Evolutionary conservation across 2,329 filamentous ascomycete species (phyloP).

Genomic region (Fusarium foetens): DNA sequence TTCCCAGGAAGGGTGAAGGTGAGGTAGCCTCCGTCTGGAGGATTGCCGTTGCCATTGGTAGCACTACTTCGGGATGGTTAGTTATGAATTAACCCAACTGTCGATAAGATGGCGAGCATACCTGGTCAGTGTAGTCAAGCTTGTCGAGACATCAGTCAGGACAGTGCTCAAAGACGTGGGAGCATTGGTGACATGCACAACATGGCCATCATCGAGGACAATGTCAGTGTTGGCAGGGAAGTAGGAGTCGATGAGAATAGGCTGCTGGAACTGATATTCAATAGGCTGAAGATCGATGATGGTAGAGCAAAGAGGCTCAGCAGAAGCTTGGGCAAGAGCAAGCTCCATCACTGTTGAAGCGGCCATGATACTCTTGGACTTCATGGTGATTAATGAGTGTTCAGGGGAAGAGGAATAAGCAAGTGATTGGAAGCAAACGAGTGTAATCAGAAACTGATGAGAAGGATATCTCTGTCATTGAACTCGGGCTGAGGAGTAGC

Average conservation of each 20-base stretch:
- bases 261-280: background rate
- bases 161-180: background rate
- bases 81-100: too few species aligned
- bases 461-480: too few species aligned
- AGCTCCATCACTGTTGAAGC: background rate
- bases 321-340: background rate
- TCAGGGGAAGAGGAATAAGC: background rate
- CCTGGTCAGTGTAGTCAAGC: background rate
- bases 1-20: background rate
- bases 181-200: background rate
- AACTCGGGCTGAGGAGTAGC: background rate
- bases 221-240: background rate
- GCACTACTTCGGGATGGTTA: background rate
- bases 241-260: background rate
- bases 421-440: background rate
- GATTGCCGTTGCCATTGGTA: background rate
- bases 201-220: background rate
- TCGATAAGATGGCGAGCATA: fast-evolving
- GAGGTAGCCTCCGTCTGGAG: background rate
- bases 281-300: background rate
- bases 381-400: background rate
- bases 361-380: background rate
- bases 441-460: too few species aligned
- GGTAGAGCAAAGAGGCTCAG: background rate
- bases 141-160: background rate